Base-by-base conservation (phyloP, 192 early-diverging fungal genomes). In the Podochytrium sp. region DNA sequence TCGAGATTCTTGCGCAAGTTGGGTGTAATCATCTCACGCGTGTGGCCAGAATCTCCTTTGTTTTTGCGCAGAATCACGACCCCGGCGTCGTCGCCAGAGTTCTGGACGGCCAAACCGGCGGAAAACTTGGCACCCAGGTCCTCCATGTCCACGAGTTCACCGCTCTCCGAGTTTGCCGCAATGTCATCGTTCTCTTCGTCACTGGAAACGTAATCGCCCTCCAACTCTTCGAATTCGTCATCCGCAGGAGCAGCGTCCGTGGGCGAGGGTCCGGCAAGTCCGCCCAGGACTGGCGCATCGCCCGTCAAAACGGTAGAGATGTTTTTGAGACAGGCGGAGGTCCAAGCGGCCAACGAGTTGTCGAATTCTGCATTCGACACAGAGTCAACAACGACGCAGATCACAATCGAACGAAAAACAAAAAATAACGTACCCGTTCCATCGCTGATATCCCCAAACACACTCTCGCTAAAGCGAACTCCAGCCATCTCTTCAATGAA, bases 21-120 rank as follows among this genome's bases (percentile, higher is more conserved):
- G 5, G 90, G 90, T 3, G 89, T 90, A 33, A 91, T 88, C 90
- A 91, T 92, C 65, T 88, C 91, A 41, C 88, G 84, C 5, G 61
- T 75, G 69, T 3, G 76, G 68, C 57, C 77, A 47, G 67, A 40
- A 68, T 57, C n/a, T 75, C 75, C 35, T 75, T 73, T 1, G 68
- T 53, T 47, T 75, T 72, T 72, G 71, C 76, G 42, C 53, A 69
- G 58, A 78, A 70, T 20, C 76, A 79, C 51, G 16, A 83, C 80
- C 38, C 80, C 79, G 38, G 90, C 89, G 61, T 90, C 87, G 42
- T 90, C 76, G 0, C 75, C 81, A 49, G 81, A 71, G 16, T 81
- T 78, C 34, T 76, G 76, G 51, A 85, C 83, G 16, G 10, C 20
- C 50, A 92, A 81, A 55, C 88, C 87, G 34, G 78, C 71, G 3